A percentile compares a stretch with the other conserved stretches of the same genome.
These are phyloP conservation scores for Fusarium chlamydosporum DNA, from an alignment of 2,329 filamentous ascomycete genomes.

Conservation along the genomic window DNA sequence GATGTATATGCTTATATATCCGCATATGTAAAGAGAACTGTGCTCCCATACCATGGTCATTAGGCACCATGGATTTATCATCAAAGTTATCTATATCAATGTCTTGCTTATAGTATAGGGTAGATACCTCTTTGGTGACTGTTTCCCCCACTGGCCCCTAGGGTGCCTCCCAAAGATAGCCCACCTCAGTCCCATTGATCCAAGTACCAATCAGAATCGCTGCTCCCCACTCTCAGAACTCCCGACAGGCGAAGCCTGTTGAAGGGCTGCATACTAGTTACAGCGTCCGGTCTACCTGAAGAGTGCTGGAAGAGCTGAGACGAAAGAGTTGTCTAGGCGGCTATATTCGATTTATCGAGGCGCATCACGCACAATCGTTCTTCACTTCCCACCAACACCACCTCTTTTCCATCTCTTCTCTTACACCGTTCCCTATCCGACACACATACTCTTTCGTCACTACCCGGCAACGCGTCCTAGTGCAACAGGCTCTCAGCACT, in stretches of 20 bases:
- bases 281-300: background rate
- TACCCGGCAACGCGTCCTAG: background rate
- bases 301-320: constrained; percentile 11
- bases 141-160: background rate
- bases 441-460: background rate
- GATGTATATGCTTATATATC: too few relatives aligned
- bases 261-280: background rate
- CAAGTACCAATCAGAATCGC: constrained; percentile 45
- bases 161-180: background rate
- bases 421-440: background rate
- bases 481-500: constrained; percentile 1
- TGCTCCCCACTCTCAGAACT: constrained; percentile 45
- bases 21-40: too few relatives aligned
- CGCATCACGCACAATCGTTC: constrained; percentile 40
- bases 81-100: background rate
- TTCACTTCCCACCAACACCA: constrained; percentile 34
- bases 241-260: background rate
- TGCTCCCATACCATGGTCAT: too few relatives aligned
- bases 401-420: constrained; percentile 11
- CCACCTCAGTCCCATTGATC: background rate
- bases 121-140: background rate
- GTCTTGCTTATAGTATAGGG: background rate
- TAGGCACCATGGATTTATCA: background rate
- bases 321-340: constrained; percentile 9
- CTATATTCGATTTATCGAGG: constrained; percentile 36